Evolutionary conservation across 345 rosid genomes (phyloP), one percentile per base, ranked within the genome.

Genomic region (Lepidium africanum): DNA sequence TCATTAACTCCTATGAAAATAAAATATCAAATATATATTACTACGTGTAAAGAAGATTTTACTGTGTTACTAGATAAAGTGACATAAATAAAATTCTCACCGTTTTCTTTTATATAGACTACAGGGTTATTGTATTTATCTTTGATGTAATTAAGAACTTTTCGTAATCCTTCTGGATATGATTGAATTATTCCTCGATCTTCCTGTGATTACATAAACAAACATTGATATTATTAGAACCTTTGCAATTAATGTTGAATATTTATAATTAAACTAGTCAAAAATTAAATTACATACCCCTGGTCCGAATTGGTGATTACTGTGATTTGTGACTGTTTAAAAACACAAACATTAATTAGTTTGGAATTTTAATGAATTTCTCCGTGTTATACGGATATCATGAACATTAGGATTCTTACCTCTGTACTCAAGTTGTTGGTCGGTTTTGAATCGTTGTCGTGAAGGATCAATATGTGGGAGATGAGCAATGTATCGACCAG

Each of bases 31-130:
- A 25, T 25, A 25, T 2, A 25, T 25, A 25, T 25, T 25, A 25
- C n/a, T n/a, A 25, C 4, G 3, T 25, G 4, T 25, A 25, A 25
- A 25, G 27, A 25, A 25, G 3, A 25, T 3, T 25, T 25, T 25
- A 25, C 27, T 25, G 27, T 25, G n/a, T 25, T 25, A 25, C 3
- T 25, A 25, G 27, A 25, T 3, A 25, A 25, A 25, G 1, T n/a
- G n/a, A 25, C 2, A 25, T 25, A 25, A 25, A 25, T 25, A 25
- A 21, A 21, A 21, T 10, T 14, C 63, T 67, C 16, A 70, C 90
- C 90, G 40, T 83, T 85, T 38, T 83, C 90, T 48, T 81, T 81
- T 14, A 85, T 69, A 38, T 76, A 78, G 30, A 85, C 69, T 7
- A 48, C 11, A 11, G 86, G 91, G 59, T 78, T 53, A 11, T 79